Base-by-base conservation (phyloP, 257 asterid genomes). In the Penstemon newberryi region DNA sequence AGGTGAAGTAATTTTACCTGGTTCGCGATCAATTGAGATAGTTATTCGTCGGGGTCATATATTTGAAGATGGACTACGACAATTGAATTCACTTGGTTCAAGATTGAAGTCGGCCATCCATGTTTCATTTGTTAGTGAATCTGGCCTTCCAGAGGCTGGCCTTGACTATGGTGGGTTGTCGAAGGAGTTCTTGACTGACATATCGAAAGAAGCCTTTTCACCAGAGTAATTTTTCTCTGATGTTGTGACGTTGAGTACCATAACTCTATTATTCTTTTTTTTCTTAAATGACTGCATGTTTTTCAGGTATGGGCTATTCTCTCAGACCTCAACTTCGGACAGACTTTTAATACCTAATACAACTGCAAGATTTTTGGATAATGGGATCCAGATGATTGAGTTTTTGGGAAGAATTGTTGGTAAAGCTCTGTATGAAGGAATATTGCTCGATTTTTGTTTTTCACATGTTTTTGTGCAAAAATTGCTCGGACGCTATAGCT, bases 91-190 rank as follows among this genome's bases (percentile, higher is more conserved):
- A 51, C 90, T 93, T 65, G 96, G 99, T 65, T 79, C 97, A 77
- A 88, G 83, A 77, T 72, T 93, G 79, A 93, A 87, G 72, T 88
- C 96, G 44, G 74, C 84, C 51, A 87, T 93, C 70, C 96, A 88
- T 66, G 96, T 93, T 63, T 90, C 97, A 25, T 93, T 93, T 71
- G 89, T 90, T 72, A 85, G 96, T 76, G 97, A 90, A 75, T 90
- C 99, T 71, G 99, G 96, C 58, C 95, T 93, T 73, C 92, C 94
- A 49, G 99, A 93, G 81, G 96, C 96, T 72, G 99, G 99, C 70
- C 90, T 93, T 61, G 99, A 93, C 83, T 93, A 88, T 77, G 99
- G 99, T 77, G 97, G 99, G 39, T 78, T 93, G 78, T 90, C 99
- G 73, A 93, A 90, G 85, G 97, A 93, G 79, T 90, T 93, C 82